Percentiles rank a stretch among this genome's conserved stretches.
These are phyloP conservation scores for Fagopyrum esculentum DNA, from an alignment of 148 eudicot species.

Conservation along the genomic window DNA sequence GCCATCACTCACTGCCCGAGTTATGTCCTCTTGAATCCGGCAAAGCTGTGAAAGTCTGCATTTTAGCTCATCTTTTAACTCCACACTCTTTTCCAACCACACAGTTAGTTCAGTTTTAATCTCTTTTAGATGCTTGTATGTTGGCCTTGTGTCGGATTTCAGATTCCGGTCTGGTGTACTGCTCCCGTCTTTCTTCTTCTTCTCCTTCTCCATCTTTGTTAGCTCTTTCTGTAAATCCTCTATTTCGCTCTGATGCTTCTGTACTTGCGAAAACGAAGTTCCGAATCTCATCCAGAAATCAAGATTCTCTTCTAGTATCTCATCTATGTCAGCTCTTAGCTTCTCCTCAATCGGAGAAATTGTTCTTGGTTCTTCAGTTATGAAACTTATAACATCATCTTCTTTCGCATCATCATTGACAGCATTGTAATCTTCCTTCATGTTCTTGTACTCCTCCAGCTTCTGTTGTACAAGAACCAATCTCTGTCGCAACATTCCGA, in stretches of 20 bases:
- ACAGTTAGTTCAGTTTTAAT: slow-evolving; percentile 56
- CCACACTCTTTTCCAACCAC: slow-evolving; percentile 66
- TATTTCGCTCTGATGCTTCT: slow-evolving; percentile 59
- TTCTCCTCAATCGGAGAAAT: slow-evolving; percentile 62
- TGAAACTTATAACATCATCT: slow-evolving; percentile 32
- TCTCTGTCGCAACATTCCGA: slow-evolving; percentile 41
- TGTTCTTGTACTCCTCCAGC: slow-evolving; percentile 24
- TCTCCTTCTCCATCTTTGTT: slow-evolving; percentile 31
- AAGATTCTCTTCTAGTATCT: slow-evolving; percentile 69
- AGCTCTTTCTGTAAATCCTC: slow-evolving; percentile 56
- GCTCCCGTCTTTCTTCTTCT: slow-evolving; percentile 25
- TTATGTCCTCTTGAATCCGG: slow-evolving; percentile 62
- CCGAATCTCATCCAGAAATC: slow-evolving; percentile 92
- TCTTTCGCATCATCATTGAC: slow-evolving; percentile 20
- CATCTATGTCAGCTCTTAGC: slow-evolving; percentile 61
- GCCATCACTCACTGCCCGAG: slow-evolving; percentile 49
- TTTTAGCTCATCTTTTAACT: slow-evolving; percentile 60
- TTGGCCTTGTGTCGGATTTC: slow-evolving; percentile 52
- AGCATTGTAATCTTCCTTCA: slow-evolving; percentile 16
- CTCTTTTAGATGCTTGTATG: slow-evolving; percentile 74
- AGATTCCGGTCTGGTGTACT: slow-evolving; percentile 24
- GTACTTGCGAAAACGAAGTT: slow-evolving; percentile 63
- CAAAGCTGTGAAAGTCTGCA: slow-evolving; percentile 53
- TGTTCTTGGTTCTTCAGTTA: slow-evolving; percentile 20
- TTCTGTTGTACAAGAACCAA: slow-evolving; percentile 29